Base-by-base conservation (phyloP, 2,329 filamentous ascomycete species). In the Monosporascus sp. region DNA sequence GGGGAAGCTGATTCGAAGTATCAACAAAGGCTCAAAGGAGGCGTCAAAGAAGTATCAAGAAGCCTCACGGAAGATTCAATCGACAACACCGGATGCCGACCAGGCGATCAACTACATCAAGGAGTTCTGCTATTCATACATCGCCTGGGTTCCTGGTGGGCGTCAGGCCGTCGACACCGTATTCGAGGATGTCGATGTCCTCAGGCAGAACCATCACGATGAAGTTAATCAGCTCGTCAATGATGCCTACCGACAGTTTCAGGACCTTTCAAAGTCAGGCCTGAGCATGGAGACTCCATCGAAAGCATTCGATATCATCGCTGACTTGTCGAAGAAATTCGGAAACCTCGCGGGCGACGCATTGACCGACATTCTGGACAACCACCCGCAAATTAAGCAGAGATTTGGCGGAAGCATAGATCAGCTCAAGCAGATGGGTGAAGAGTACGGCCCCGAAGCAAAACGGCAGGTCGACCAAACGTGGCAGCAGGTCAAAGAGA, bases 391-490 rank as follows among this genome's bases (percentile, higher is more conserved):
- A 60, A 63, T 89, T 20, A 89, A 89, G 75, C 80, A 90, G 64
- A 85, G 87, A 71, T 70, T 90, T 8, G 87, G 87, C 15, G 83
- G 81, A 11, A 84, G 81, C 60, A 70, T 88, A 45, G 81, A 88
- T 48, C 80, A 88, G 66, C 73, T 91, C 48, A 88, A 89, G 77
- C 69, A 83, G 59, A 77, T 89, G 68, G 83, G 83, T 25, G 80
- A 89, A 15, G 75, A 83, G 54, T 87, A 87, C 62, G 88, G 88
- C 0, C 88, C 87, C 0, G 85, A 90, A 64, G 87, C 85, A 0
- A 89, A 90, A 79, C 85, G 90, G 76, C 79, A 89, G 68, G 80
- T 88, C 5, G 84, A 90, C 52, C 76, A 86, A 69, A 88, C 87
- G 1, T 90, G 85, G 81, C 67, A 77, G 27, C 79, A 90, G 66